Percentiles rank a stretch among this genome's conserved stretches.
Evolutionary conservation across 371 early-diverging fungal genomes (phyloP).

Genomic region (Circinella minor): DNA sequence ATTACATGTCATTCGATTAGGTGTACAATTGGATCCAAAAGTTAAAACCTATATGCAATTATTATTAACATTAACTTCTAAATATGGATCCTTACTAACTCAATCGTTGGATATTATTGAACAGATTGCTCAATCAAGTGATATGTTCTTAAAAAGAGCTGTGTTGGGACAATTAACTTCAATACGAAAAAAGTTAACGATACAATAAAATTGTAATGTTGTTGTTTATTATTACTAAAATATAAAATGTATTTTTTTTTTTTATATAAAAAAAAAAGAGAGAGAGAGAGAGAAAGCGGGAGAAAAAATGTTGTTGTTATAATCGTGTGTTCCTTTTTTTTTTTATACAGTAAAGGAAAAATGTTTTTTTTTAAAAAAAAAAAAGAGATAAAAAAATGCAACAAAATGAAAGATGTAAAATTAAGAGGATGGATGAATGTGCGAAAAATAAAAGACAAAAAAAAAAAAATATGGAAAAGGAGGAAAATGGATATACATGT

Average conservation of each 20-base stretch:
- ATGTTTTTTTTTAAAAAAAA: no score
- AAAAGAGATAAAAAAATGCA: no score
- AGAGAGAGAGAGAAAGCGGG: no score
- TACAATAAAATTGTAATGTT: not conserved
- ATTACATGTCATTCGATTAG: not conserved
- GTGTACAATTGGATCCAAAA: not conserved
- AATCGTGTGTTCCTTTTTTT: no score
- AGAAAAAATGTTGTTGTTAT: no score
- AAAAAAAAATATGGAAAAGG: not conserved
- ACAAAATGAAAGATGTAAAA: no score
- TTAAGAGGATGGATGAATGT: no score
- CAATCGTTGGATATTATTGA: not conserved
- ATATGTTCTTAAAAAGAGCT: slow-evolving; percentile 5
- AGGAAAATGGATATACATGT: not conserved
- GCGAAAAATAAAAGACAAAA: not conserved
- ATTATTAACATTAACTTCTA: slow-evolving; percentile 2
- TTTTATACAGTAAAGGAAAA: no score
- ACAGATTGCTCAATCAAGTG: not conserved
- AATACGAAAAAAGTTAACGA: slow-evolving; percentile 6
- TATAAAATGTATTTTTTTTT: not conserved
- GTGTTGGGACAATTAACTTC: slow-evolving; percentile 7
- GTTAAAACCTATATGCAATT: slow-evolving; percentile 6
- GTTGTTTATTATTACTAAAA: not conserved
- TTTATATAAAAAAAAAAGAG: no score
- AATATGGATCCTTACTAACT: not conserved